These are phyloP conservation scores for Mycosphaerelloides madeirae DNA, from an alignment of 2,329 filamentous ascomycete genomes.

Conservation along the genomic window DNA sequence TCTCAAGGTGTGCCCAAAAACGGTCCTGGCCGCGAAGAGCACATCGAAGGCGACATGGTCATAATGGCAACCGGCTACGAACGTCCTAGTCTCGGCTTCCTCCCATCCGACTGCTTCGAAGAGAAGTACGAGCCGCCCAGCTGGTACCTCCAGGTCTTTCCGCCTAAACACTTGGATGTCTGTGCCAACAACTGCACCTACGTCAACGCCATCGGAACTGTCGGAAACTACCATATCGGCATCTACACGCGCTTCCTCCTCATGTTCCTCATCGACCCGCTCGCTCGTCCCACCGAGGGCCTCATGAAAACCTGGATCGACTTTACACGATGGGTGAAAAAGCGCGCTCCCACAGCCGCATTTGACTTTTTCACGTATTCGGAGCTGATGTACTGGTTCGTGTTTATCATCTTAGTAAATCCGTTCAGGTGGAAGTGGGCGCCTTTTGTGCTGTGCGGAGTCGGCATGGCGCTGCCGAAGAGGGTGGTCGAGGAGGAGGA, in stretches of 20 bases:
- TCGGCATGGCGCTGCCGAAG: conserved; percentile 63
- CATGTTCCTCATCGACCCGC: conserved; percentile 78
- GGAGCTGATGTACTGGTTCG: conserved; percentile 80
- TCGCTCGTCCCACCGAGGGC: conserved; percentile 64
- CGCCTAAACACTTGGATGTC: conserved; percentile 65
- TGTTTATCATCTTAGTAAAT: conserved; percentile 72
- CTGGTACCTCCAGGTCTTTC: conserved; percentile 87
- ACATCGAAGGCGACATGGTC: conserved; percentile 68
- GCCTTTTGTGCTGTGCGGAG: conserved; percentile 72
- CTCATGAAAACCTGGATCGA: conserved; percentile 87
- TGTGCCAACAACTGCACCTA: conserved; percentile 84
- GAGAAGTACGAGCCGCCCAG: conserved; percentile 73
- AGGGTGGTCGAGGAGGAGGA: conserved; percentile 64
- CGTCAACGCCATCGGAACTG: conserved; percentile 71
- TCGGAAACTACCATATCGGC: conserved; percentile 84
- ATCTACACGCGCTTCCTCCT: conserved; percentile 82
- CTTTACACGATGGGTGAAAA: conserved; percentile 70
- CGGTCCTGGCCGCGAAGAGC: conserved; percentile 64
- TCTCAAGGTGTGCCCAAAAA: conserved; percentile 66
- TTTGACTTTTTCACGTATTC: conserved; percentile 90
- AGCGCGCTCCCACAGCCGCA: conserved; percentile 63
- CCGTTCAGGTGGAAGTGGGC: conserved; percentile 92
- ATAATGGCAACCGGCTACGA: conserved; percentile 82
- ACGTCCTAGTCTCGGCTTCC: conserved; percentile 66
- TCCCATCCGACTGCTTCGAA: conserved; percentile 67